Percentiles rank a stretch among this genome's conserved stretches.
Evolutionary conservation across 306 rosid genomes (phyloP).

Genomic region (cucumber (Cucumis sativus)): Cucumber_9930_V3 NC_026658.2:7003501-7004000

Average conservation of each 20-base stretch:
- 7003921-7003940: not conserved
- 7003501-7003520: conserved; percentile 2
- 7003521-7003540: not conserved
- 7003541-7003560: not conserved
- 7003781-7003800: not conserved
- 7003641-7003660: conserved; percentile 89
- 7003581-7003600: conserved; percentile 78
- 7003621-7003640: conserved; percentile 80
- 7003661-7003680: conserved; percentile 51
- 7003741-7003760: not conserved
- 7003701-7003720: not conserved
- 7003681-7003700: not conserved
- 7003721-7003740: conserved; percentile 2
- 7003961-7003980: not conserved
- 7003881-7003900: not conserved
- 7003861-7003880: not conserved
- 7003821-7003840: not conserved
- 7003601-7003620: conserved; percentile 87
- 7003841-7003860: not conserved
- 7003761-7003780: conserved; percentile 4
- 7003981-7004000: not conserved
- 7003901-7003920: not conserved
- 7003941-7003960: not conserved
- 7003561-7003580: conserved; percentile 17
- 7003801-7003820: not conserved